These are phyloP conservation scores for Simmondsia chinensis DNA, from an alignment of 148 eudicot species.

Conservation along the genomic window DNA sequence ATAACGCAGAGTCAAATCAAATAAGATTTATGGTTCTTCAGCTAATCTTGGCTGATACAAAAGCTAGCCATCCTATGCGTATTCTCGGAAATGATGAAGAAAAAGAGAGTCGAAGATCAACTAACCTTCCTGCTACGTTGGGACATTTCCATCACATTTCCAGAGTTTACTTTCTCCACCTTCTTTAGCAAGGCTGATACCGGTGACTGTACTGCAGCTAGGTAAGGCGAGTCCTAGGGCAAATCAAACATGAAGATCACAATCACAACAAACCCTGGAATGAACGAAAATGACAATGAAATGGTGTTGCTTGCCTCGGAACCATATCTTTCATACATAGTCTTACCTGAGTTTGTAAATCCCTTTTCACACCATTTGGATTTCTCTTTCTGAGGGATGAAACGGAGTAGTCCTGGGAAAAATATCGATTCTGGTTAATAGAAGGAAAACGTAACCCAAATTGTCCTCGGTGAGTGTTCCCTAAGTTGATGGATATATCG, in stretches of 20 bases:
- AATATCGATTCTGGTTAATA: no score
- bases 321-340: slow-evolving; percentile 24
- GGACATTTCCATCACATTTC: slow-evolving; percentile 47
- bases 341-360: slow-evolving; percentile 26
- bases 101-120: neutral
- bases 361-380: slow-evolving; percentile 27
- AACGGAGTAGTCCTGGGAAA: slow-evolving; percentile 49
- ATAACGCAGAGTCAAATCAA: no score
- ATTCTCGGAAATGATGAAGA: slow-evolving; percentile 1
- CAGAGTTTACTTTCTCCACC: slow-evolving; percentile 58
- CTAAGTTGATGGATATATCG: neutral
- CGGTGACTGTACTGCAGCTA: slow-evolving; percentile 47
- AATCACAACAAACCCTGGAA: neutral
- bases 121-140: slow-evolving; percentile 85
- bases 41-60: no score
- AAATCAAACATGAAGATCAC: slow-evolving; percentile 2
- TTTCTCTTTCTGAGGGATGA: slow-evolving; percentile 39
- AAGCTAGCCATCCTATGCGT: neutral
- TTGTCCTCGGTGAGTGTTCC: no score
- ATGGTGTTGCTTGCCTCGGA: slow-evolving; percentile 4
- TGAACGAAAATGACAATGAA: no score
- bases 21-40: no score
- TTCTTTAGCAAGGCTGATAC: slow-evolving; percentile 60
- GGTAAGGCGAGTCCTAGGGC: slow-evolving; percentile 44
- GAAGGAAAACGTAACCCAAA: no score